phyloP scores from a whole-genome alignment of 371 early-diverging fungal species.

The Sporodiniella umbellata region DNA sequence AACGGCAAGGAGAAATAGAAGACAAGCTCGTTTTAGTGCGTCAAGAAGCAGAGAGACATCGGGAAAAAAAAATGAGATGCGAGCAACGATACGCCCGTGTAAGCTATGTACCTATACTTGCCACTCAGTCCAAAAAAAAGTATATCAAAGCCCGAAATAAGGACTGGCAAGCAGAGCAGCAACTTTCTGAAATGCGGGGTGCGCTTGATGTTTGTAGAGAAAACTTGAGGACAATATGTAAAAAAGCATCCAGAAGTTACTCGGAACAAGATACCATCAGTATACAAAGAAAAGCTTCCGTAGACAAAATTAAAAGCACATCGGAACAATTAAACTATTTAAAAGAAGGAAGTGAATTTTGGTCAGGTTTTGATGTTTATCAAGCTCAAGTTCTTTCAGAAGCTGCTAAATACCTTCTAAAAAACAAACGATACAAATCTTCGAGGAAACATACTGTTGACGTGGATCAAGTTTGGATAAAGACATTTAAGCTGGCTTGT shows the following conservation, averaged over 20 bases:
- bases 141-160: constrained; percentile 38
- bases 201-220: constrained; percentile 24
- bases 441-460: constrained; percentile 2
- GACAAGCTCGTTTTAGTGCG: constrained; percentile 5
- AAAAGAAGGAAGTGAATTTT: constrained; percentile 23
- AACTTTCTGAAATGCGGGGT: constrained; percentile 27
- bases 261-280: constrained; percentile 12
- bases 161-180: constrained; percentile 32
- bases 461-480: constrained; percentile 17
- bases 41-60: constrained; percentile 16
- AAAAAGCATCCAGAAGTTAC: constrained; percentile 9
- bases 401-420: constrained; percentile 14
- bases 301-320: constrained; percentile 4
- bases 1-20: constrained; percentile 13
- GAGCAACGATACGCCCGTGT: constrained; percentile 27
- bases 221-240: constrained; percentile 10
- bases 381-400: constrained; percentile 24
- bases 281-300: constrained; percentile 7
- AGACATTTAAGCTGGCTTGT: constrained; percentile 23
- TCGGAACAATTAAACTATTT: constrained; percentile 12
- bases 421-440: background rate
- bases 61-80: constrained; percentile 21
- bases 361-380: constrained; percentile 27
- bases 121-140: constrained; percentile 24
- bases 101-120: constrained; percentile 28